Evolutionary conservation across 2,329 filamentous ascomycete species (phyloP).

Genomic region (Fusarium kyushuense): DNA sequence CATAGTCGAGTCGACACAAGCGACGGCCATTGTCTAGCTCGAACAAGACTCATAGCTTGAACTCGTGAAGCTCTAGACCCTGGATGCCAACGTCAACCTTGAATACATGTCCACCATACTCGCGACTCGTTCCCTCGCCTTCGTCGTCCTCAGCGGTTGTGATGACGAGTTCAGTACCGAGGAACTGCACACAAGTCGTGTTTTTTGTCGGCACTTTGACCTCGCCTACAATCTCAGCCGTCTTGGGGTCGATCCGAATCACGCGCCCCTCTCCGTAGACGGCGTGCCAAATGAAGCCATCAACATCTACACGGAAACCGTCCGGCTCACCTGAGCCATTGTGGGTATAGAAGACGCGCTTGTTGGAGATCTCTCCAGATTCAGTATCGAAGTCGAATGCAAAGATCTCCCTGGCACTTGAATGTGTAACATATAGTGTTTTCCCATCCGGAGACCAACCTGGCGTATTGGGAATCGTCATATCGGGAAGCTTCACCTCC

Average conservation of each 20-base stretch:
- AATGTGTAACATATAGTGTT: constrained; percentile 87
- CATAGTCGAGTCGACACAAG: constrained; percentile 8
- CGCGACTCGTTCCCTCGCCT: constrained; percentile 71
- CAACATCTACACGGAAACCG: constrained; percentile 84
- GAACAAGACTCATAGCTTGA: constrained; percentile 62
- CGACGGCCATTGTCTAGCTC: not conserved
- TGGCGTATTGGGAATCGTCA: constrained; percentile 87
- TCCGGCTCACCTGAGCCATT: constrained; percentile 77
- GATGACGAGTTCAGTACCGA: constrained; percentile 80
- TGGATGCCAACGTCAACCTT: constrained; percentile 79
- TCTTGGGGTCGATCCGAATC: constrained; percentile 73
- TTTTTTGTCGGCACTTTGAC: constrained; percentile 81
- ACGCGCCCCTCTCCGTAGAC: constrained; percentile 84
- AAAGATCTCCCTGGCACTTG: constrained; percentile 75
- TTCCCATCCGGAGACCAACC: constrained; percentile 80
- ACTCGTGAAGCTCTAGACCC: constrained; percentile 73
- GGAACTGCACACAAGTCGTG: constrained; percentile 85
- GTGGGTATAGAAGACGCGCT: constrained; percentile 79
- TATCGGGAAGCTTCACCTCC: constrained; percentile 68
- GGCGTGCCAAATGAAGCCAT: constrained; percentile 90
- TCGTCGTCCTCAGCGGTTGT: constrained; percentile 79
- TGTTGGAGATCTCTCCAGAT: constrained; percentile 75
- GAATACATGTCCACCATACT: constrained; percentile 78
- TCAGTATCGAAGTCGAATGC: constrained; percentile 77
- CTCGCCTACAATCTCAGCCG: constrained; percentile 78